Evolutionary conservation across 2,329 filamentous ascomycete genomes (phyloP).

Genomic region (Scedosporium boydii): DNA sequence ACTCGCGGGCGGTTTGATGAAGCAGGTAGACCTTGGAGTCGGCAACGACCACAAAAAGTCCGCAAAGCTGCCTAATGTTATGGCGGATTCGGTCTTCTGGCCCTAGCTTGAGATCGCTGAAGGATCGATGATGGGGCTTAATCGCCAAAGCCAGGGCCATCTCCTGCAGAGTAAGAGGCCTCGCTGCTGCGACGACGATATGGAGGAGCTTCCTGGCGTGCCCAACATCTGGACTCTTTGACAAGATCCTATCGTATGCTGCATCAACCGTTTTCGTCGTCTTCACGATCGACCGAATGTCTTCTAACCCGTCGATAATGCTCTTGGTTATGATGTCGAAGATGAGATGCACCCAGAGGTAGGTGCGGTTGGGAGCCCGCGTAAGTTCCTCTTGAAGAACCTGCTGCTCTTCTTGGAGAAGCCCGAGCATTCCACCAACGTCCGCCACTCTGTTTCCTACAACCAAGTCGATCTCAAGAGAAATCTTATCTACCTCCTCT

Average conservation of each 20-base stretch:
- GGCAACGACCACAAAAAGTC: conserved; percentile 20
- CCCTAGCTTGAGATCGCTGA: background rate
- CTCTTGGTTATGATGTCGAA: background rate
- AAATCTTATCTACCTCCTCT: conserved; percentile 9
- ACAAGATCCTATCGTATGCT: conserved; percentile 16
- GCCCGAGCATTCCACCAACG: conserved; percentile 7
- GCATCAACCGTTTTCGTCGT: no score
- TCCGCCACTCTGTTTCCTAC: conserved; percentile 10
- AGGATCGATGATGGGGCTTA: background rate
- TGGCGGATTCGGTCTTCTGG: conserved; percentile 5
- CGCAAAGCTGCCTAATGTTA: conserved; percentile 17
- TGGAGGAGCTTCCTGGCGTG: conserved; percentile 13
- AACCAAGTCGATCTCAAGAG: conserved; percentile 13
- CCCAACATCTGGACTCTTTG: conserved; percentile 7
- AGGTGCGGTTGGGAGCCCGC: conserved; percentile 12
- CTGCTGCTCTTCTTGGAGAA: conserved; percentile 8
- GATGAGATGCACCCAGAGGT: conserved; percentile 17
- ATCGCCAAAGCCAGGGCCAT: conserved; percentile 13
- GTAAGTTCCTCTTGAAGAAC: no score
- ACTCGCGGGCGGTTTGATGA: conserved; percentile 22
- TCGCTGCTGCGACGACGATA: conserved; percentile 16
- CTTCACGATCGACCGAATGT: no score
- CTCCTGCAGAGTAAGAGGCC: conserved; percentile 14
- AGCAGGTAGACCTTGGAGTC: conserved; percentile 16
- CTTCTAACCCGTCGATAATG: no score